Percentiles rank a stretch among this genome's conserved stretches.
Conservation (phyloP, 2,329 filamentous ascomycete genomes). For the Fonsecaea nubica region DNA sequence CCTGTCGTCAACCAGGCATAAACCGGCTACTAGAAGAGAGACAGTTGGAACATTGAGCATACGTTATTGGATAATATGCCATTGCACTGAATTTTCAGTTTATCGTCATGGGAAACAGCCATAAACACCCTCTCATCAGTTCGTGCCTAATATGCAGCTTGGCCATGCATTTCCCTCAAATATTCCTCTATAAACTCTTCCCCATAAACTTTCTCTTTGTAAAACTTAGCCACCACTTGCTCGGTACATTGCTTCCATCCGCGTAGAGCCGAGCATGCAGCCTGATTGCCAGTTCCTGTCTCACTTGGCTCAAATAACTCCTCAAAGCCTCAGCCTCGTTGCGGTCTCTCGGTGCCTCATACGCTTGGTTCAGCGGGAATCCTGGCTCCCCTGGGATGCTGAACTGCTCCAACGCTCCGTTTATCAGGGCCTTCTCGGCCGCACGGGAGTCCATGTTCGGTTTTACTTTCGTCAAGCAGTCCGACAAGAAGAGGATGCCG, state of each 20-base stretch:
- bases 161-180: not conserved
- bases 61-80: not conserved
- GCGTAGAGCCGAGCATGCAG: constrained; percentile 82
- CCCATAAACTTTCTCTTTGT: constrained; percentile 99
- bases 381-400: constrained; percentile 90
- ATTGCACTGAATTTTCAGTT: not conserved
- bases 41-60: not conserved
- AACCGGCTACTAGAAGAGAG: not conserved
- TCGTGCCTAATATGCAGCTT: not conserved
- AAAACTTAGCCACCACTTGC: constrained; percentile 97
- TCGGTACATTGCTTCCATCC: constrained; percentile 72
- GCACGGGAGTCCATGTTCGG: constrained; percentile 70
- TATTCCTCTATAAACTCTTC: constrained; percentile 71
- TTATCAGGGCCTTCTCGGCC: constrained; percentile 79
- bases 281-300: constrained; percentile 85
- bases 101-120: not conserved
- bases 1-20: not conserved
- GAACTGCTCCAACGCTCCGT: constrained; percentile 93
- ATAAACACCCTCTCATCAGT: not conserved
- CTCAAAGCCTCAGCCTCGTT: constrained; percentile 88
- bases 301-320: constrained; percentile 79
- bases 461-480: constrained; percentile 87
- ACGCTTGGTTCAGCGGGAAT: constrained; percentile 96
- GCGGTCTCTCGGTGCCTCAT: constrained; percentile 83
- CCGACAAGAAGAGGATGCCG: constrained; percentile 92